A percentile compares a stretch with the other conserved stretches of the same genome.
phyloP scores from a whole-genome alignment of 192 early-diverging fungal species.

The Lobosporangium transversale region DNA sequence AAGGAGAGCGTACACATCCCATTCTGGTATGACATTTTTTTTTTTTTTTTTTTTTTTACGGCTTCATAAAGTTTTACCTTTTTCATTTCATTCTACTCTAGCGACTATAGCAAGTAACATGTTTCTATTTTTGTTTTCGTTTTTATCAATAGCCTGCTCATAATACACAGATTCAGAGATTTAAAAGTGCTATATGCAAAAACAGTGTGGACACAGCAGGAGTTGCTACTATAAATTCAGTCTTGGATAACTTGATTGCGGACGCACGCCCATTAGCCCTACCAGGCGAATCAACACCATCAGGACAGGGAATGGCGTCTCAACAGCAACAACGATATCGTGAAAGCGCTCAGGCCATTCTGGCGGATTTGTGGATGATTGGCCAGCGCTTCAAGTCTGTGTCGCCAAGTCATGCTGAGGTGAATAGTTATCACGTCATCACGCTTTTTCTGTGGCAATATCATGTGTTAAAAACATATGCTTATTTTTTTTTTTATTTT shows the following conservation, averaged over 20 bases:
- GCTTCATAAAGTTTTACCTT: too few relatives aligned
- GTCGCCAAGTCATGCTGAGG: constrained; percentile 24
- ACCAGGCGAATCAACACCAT: constrained; percentile 15
- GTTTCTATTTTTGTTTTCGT: constrained; percentile 8
- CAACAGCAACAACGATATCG: constrained; percentile 17
- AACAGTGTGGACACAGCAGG: neutral
- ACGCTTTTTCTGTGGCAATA: too few relatives aligned
- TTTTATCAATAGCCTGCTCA: constrained; percentile 15
- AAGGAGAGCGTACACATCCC: constrained; percentile 28
- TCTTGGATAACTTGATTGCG: constrained; percentile 27
- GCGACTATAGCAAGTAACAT: too few relatives aligned
- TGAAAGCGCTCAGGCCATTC: constrained; percentile 33
- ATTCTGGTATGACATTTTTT: constrained; percentile 13
- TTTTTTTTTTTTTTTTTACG: neutral
- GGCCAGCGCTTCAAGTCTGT: constrained; percentile 50
- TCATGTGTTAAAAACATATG: neutral
- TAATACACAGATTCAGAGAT: constrained; percentile 12
- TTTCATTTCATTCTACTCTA: too few relatives aligned
- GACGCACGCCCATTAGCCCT: constrained; percentile 30
- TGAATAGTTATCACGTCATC: too few relatives aligned
- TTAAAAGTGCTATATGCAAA: constrained; percentile 25
- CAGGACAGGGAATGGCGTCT: neutral
- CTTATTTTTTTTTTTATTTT: constrained; percentile 10
- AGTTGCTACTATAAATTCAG: neutral
- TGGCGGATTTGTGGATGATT: constrained; percentile 49